Evolutionary conservation across 139 green algal species (phyloP).

Genomic region (Tetraselmis striata): DNA sequence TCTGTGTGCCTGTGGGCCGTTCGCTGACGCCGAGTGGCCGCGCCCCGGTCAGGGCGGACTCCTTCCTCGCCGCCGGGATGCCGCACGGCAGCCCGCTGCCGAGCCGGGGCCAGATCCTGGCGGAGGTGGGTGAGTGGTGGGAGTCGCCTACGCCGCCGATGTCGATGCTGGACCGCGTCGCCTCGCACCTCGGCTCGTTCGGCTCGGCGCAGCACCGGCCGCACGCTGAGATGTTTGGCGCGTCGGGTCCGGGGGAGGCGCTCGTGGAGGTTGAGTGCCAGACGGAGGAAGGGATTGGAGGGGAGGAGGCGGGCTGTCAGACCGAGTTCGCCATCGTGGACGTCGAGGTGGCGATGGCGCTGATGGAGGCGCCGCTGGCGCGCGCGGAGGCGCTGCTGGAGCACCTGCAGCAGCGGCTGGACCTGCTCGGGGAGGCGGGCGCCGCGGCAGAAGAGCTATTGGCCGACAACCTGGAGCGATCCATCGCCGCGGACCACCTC

Average conservation of each 20-base stretch:
- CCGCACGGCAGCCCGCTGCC: not conserved
- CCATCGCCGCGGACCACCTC: not conserved
- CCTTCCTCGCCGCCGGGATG: no score
- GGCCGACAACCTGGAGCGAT: not conserved
- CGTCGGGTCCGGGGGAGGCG: no score
- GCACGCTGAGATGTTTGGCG: no score
- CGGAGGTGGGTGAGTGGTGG: not conserved
- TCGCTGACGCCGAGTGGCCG: no score
- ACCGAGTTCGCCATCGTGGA: not conserved
- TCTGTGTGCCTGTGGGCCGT: no score
- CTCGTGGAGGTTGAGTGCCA: no score
- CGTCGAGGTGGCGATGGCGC: not conserved
- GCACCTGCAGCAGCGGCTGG: not conserved
- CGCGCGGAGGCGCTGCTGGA: not conserved
- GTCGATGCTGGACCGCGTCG: no score
- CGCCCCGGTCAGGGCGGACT: no score
- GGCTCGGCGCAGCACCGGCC: no score
- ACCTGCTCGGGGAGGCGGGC: not conserved
- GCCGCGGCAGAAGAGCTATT: not conserved
- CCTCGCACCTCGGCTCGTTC: no score
- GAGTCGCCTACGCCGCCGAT: not conserved
- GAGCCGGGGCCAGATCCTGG: not conserved
- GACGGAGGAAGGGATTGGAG: no score
- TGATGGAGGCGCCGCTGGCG: not conserved
- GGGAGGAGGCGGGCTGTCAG: no score